These are phyloP conservation scores for Acrocalymma vagum DNA, from an alignment of 2,329 filamentous ascomycete genomes.

Conservation along the genomic window DNA sequence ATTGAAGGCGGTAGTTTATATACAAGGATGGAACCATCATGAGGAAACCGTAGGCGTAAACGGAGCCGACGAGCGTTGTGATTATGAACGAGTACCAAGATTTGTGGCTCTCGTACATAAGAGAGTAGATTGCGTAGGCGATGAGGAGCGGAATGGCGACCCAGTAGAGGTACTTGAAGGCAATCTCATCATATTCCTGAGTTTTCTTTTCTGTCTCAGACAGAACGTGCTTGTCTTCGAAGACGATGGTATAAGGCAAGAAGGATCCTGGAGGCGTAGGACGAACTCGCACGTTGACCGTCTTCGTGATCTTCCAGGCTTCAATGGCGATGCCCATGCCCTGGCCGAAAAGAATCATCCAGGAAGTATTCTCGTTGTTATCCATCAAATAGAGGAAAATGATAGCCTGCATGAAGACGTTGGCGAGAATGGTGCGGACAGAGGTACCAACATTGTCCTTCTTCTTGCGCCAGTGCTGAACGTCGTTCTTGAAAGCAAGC, in stretches of 20 bases:
- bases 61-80: conserved; percentile 90
- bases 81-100: conserved; percentile 98
- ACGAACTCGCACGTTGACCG: conserved; percentile 86
- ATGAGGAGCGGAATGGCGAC: conserved; percentile 86
- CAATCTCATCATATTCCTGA: conserved; percentile 96
- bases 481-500: conserved; percentile 96
- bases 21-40: conserved; percentile 99
- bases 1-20: conserved; percentile 96
- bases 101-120: conserved; percentile 94
- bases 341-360: conserved; percentile 98
- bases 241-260: conserved; percentile 80
- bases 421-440: conserved; percentile 92
- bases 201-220: conserved; percentile 97
- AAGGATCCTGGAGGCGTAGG: conserved; percentile 72
- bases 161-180: conserved; percentile 97
- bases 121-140: conserved; percentile 89
- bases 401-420: conserved; percentile 95
- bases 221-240: conserved; percentile 97
- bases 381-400: conserved; percentile 98
- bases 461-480: conserved; percentile 98
- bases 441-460: conserved; percentile 98
- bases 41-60: conserved; percentile 97
- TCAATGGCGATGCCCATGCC: conserved; percentile 82
- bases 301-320: conserved; percentile 96
- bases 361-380: conserved; percentile 96